Evolutionary conservation across 2,329 filamentous ascomycete species (phyloP).

Genomic region (Myriosclerotinia duriaeana): DNA sequence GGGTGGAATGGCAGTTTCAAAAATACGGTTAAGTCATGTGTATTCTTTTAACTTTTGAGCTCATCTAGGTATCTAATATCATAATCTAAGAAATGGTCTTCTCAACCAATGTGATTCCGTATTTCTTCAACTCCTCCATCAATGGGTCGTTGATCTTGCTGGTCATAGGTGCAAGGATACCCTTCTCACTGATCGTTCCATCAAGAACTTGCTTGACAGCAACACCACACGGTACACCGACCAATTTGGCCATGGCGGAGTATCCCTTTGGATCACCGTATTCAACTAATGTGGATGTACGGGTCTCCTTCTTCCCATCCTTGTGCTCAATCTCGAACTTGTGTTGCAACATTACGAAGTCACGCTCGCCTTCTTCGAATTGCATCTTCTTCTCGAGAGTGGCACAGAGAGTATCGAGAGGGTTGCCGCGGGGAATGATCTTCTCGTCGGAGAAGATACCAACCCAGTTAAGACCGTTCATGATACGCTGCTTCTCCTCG

Average conservation of each 20-base stretch:
- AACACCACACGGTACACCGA: constrained; percentile 72
- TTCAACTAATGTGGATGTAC: constrained; percentile 77
- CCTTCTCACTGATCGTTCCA: constrained; percentile 69
- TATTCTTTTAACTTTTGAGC: constrained; percentile 8
- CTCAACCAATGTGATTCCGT: constrained; percentile 71
- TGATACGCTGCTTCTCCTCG: constrained; percentile 68
- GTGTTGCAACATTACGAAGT: constrained; percentile 78
- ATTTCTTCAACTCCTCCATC: constrained; percentile 75
- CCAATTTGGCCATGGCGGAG: constrained; percentile 79
- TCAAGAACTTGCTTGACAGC: constrained; percentile 78
- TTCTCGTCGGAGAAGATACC: constrained; percentile 65
- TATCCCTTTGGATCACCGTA: constrained; percentile 79
- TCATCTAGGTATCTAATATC: constrained; percentile 7
- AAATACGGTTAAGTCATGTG: not conserved
- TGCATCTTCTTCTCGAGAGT: constrained; percentile 90
- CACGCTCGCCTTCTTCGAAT: constrained; percentile 78
- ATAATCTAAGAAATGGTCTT: constrained; percentile 51
- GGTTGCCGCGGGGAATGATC: constrained; percentile 72
- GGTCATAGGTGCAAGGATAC: constrained; percentile 75
- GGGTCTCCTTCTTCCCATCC: constrained; percentile 73
- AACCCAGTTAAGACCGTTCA: constrained; percentile 73
- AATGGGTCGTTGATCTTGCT: constrained; percentile 69
- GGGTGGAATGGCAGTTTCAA: not conserved
- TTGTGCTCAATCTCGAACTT: constrained; percentile 81
- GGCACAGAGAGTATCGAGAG: constrained; percentile 87